Evolutionary conservation across 164 flowering plant species (phyloP).

Genomic region (Magnolia kwangsiensis): DNA sequence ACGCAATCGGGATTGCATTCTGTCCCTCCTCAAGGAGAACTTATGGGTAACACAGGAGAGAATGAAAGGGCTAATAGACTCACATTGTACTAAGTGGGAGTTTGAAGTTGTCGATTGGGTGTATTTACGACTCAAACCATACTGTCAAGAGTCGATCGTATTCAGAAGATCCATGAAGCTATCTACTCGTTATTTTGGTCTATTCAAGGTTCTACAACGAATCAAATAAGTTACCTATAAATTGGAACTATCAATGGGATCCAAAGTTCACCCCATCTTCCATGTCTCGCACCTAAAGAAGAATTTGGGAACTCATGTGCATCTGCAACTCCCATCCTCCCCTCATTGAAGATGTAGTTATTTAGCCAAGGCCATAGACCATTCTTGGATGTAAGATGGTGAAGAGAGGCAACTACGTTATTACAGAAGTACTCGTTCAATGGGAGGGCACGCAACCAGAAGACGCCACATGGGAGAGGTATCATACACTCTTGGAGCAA

Average conservation of each 20-base stretch:
- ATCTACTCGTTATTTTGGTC: not conserved
- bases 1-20: not conserved
- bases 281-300: too few relatives aligned
- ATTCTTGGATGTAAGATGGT: too few relatives aligned
- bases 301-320: too few relatives aligned
- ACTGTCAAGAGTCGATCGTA: not conserved
- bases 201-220: not conserved
- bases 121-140: not conserved
- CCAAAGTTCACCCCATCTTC: not conserved
- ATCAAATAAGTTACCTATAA: not conserved
- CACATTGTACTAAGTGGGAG: not conserved
- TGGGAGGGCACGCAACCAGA: too few relatives aligned
- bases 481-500: too few relatives aligned
- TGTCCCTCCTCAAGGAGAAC: not conserved
- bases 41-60: not conserved
- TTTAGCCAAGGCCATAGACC: too few relatives aligned
- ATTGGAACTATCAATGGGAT: not conserved
- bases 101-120: constrained; percentile 3
- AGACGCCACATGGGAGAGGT: too few relatives aligned
- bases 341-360: too few relatives aligned
- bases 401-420: too few relatives aligned
- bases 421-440: too few relatives aligned
- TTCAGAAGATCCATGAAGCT: not conserved
- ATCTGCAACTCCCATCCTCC: too few relatives aligned
- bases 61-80: not conserved